phyloP scores from a whole-genome alignment of 2,329 filamentous ascomycete genomes.

The Myriosclerotinia duriaeana region DNA sequence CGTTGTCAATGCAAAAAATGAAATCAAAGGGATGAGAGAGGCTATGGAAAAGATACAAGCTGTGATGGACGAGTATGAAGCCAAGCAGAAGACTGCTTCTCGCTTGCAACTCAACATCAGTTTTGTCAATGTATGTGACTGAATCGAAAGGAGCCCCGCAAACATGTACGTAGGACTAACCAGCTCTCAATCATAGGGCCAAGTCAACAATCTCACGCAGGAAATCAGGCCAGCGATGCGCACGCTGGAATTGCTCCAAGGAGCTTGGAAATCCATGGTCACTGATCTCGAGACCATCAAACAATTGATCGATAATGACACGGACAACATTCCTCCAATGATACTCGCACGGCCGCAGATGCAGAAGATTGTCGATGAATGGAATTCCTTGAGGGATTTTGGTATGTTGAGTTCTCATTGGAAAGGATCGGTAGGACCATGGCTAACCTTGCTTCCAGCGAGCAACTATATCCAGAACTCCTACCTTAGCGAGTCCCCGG shows the following conservation, averaged over 20 bases:
- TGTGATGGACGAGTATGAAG: constrained; percentile 9
- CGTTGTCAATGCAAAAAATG: background rate
- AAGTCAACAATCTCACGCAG: background rate
- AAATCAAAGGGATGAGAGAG: background rate
- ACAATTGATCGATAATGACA: constrained; percentile 10
- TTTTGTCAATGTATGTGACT: constrained; percentile 7
- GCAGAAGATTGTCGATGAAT: constrained; percentile 11
- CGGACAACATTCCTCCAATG: background rate
- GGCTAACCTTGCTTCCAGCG: background rate
- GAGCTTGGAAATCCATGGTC: constrained; percentile 6
- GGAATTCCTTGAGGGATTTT: constrained; percentile 9
- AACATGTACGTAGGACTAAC: background rate
- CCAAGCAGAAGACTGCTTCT: constrained; percentile 7
- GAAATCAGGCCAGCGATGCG: constrained; percentile 12
- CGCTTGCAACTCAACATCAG: constrained; percentile 9
- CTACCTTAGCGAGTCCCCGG: constrained; percentile 4
- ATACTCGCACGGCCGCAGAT: background rate
- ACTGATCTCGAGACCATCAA: constrained; percentile 5
- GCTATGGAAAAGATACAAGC: constrained; percentile 1
- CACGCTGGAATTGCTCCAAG: constrained; percentile 1
- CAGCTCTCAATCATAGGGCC: background rate
- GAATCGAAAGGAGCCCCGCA: rapidly evolving
- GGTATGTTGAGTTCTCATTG: background rate
- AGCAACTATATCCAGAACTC: constrained; percentile 13
- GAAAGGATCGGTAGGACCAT: background rate